phyloP scores from a whole-genome alignment of 2,329 filamentous ascomycete genomes.

The Metarhizium album region DNA sequence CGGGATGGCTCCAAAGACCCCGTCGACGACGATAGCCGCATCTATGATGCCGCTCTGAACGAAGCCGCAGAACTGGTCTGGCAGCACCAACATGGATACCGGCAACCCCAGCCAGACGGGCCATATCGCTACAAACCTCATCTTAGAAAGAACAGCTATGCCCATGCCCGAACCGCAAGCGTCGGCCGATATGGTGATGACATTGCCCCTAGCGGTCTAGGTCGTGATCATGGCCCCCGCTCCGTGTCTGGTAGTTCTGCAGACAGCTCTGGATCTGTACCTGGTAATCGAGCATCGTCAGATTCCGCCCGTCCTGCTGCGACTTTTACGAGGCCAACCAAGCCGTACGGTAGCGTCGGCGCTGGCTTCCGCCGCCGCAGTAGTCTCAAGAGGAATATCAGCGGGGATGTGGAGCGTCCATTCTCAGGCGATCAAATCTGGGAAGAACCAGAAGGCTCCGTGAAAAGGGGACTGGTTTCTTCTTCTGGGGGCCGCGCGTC shows the following conservation, averaged over 20 bases:
- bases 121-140: slow-evolving; percentile 60
- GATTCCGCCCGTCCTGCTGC: slow-evolving; percentile 13
- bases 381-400: slow-evolving; percentile 59
- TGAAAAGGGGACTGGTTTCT: slow-evolving; percentile 3
- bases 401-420: slow-evolving; percentile 53
- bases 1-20: slow-evolving; percentile 23
- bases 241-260: slow-evolving; percentile 43
- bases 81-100: slow-evolving; percentile 54
- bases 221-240: slow-evolving; percentile 29
- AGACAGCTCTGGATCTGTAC: slow-evolving; percentile 32
- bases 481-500: slow-evolving; percentile 20
- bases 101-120: slow-evolving; percentile 39
- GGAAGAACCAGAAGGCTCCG: slow-evolving; percentile 61
- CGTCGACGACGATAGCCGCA: slow-evolving; percentile 44
- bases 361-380: slow-evolving; percentile 44
- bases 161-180: slow-evolving; percentile 53
- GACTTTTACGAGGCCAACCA: slow-evolving; percentile 18
- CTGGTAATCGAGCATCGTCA: slow-evolving; percentile 18
- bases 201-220: slow-evolving; percentile 27
- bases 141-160: slow-evolving; percentile 60
- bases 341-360: slow-evolving; percentile 30
- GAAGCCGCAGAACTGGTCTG: slow-evolving; percentile 73
- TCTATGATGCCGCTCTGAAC: slow-evolving; percentile 61
- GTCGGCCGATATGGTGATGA: slow-evolving; percentile 38
- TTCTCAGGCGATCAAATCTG: slow-evolving; percentile 77